Evolutionary conservation across 768 basidiomycete genomes (phyloP), one percentile per base, ranked within the genome.

Genomic region (Leccinum variicolor): DNA sequence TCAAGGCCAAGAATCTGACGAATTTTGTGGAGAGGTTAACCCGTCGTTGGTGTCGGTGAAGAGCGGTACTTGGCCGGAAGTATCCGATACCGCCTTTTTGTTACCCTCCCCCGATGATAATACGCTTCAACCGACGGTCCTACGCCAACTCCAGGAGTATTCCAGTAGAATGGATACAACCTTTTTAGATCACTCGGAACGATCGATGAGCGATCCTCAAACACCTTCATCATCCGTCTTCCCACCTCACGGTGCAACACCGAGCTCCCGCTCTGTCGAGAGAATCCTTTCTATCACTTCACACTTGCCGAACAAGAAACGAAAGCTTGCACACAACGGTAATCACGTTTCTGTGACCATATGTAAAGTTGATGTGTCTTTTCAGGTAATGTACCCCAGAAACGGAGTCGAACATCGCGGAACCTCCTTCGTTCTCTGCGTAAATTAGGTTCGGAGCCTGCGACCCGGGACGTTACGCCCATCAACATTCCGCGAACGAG

Each of bases 391-490:
- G 36, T 53, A 46, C 53, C 63, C 57, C 56, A 56, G 55, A 65
- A 74, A 61, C 64, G 68, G 61, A 55, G 55, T 56, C 49, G 66
- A 56, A 59, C 56, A 26, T 53, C 62, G 17, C 52, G 62, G 29
- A 39, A 29, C 25, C 52, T 23, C 14, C 61, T 68, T 53, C 55
- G 50, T 23, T 53, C 41, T 33, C 21, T 55, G 31, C 69, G 58
- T 52, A 61, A 54, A n/a, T 52, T 64, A 3, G 65, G 58, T 41
- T 75, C 74, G 3, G 74, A 74, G 46, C 71, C 74, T 19, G 60
- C 53, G 33, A 69, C 59, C 17, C 62, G 67, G 21, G 56, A 56
- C n/a, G 60, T 64, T 0, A 68, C 71, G 2, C 63, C 62, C 15
- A 50, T 65, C 13, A 31, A 52, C 7, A 50, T 65, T 6, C 57